Base-by-base conservation (phyloP, 2,329 filamentous ascomycete species). In the Sarocladiaceae sp. region DNA sequence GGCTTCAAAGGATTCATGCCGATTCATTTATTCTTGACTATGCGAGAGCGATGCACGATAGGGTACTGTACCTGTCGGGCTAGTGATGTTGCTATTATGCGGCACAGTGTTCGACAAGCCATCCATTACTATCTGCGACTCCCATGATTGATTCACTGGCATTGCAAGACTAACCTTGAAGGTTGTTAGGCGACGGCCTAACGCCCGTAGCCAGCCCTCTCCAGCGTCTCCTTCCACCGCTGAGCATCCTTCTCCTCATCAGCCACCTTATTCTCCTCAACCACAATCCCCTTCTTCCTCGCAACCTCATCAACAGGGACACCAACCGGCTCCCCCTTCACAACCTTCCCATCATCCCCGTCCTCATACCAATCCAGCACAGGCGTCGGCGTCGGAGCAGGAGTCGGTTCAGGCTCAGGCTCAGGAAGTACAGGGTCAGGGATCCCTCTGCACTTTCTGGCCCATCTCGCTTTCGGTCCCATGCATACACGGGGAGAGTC, bases 181-280 rank as follows among this genome's bases (percentile, higher is more conserved):
- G n/a, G n/a, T n/a, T n/a, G n/a, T n/a, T n/a, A n/a, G n/a, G n/a
- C n/a, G n/a, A n/a, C n/a, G n/a, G n/a, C n/a, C n/a, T n/a, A n/a
- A n/a, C n/a, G n/a, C n/a, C n/a, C n/a, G n/a, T n/a, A n/a, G n/a
- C 44, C 44, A 31, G 44, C 44, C 17, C 28, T 48, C 26, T 31
- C n/a, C 4, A 48, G 44, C 6, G 44, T 48, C n/a, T 48, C 44
- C 3, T 17, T 8, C 44, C 44, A 48, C 26, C 44, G 44, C 26
- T 29, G 13, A 18, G 44, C 44, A 33, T 48, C 44, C 44, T 33
- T 48, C 44, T 29, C 44, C 26, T 48, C 44, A 33, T 48, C 44
- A 11, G 20, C 23, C 3, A 28, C 44, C 26, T 28, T 6, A 17
- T 48, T 48, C 17, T 8, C 6, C n/a, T 33, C 5, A 11, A 48